Evolutionary conservation across 2,329 filamentous ascomycete genomes (phyloP), one percentile per base, ranked within the genome.

Genomic region (Fusarium nisikadoi): DNA sequence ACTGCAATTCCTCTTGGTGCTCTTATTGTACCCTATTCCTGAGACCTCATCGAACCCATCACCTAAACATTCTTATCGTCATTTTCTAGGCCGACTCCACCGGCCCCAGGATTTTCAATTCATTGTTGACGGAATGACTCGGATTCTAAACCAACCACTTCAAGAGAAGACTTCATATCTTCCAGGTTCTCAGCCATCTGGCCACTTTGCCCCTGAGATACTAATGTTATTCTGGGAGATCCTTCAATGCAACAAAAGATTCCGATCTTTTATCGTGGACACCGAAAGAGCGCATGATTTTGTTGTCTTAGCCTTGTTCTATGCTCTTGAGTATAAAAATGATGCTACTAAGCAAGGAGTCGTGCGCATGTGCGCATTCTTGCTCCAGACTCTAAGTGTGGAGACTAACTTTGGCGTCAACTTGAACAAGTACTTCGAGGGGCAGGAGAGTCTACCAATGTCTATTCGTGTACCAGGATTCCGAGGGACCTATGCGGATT

Each of bases 171-270:
- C 90, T 16, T 95, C 95, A 2, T 98, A 97, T 80, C 89, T 98
- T 4, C 94, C 95, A 1, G 94, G 94, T 8, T 92, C 92, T 42
- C 94, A 97, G 76, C 89, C 92, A 52, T 89, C 92, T 0, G 86
- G 94, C 57, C 94, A 93, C 78, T 97, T 95, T 87, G 94, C 95
- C 1, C 95, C 96, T 4, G 96, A 99, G 82, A 97, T 97, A 84
- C 91, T 98, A 61, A 96, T 98, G 88, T 87, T 99, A 5, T 98
- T 98, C 79, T 99, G 96, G 96, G 96, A 99, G 84, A 90, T 94
- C 41, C 90, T 96, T 8, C 96, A 99, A 81, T 98, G 95, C 87
- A 99, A 99, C 83, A 98, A 97, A 83, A 89, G 95, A 65, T 99
- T 99, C 83, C 89, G 96, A 36, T 94, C 94, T 3, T 99, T 98